A percentile compares a stretch with the other conserved stretches of the same genome.
These are phyloP conservation scores for Monilinia polystroma DNA, from an alignment of 2,329 filamentous ascomycete species.

Conservation along the genomic window DNA sequence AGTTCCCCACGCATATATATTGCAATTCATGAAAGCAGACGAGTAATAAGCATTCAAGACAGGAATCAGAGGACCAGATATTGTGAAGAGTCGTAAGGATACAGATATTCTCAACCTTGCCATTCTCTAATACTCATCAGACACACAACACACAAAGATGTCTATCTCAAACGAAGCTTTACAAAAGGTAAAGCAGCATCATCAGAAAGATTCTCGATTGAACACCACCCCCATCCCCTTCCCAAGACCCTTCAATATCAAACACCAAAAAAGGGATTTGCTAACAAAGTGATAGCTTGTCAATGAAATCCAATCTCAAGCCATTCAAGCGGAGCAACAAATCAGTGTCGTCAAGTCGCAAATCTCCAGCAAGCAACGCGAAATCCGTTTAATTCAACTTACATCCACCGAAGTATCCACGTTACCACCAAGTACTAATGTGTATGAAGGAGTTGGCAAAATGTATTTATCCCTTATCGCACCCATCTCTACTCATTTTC, in stretches of 20 bases:
- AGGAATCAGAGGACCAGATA: neutral
- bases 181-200: constrained; percentile 66
- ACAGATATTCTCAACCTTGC: neutral
- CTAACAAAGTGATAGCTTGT: constrained; percentile 61
- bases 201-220: neutral
- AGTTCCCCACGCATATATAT: constrained; percentile 5
- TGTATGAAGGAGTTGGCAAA: constrained; percentile 96
- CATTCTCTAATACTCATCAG: too few relatives aligned
- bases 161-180: constrained; percentile 91
- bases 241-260: constrained; percentile 6
- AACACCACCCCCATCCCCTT: constrained; percentile 4
- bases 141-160: constrained; percentile 54
- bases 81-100: neutral
- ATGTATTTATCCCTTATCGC: constrained; percentile 61
- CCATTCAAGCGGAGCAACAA: constrained; percentile 85
- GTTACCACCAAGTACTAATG: constrained; percentile 70
- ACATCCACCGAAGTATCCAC: constrained; percentile 80
- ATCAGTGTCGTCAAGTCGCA: constrained; percentile 83
- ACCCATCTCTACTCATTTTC: neutral
- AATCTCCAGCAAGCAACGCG: constrained; percentile 80
- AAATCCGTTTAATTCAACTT: constrained; percentile 83
- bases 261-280: constrained; percentile 16
- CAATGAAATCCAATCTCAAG: constrained; percentile 91
- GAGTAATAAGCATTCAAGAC: too few relatives aligned
- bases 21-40: neutral